Conservation (phyloP, 1,284 basidiomycete species). For the Pseudomicrostroma phylloplanum region DNA sequence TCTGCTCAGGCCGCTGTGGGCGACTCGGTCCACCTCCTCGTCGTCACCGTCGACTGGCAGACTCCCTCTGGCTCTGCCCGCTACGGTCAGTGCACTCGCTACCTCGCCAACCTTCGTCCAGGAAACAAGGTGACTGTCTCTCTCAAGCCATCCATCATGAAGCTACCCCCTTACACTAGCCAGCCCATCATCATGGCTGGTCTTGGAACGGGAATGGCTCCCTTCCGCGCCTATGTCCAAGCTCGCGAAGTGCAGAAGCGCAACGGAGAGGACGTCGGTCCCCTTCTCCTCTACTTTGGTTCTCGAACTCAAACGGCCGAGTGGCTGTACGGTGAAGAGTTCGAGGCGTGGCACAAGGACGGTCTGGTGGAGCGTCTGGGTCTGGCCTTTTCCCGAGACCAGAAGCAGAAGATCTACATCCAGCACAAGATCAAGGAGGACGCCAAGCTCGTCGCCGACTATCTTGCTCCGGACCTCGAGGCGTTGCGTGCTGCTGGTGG, state of each 20-base stretch:
- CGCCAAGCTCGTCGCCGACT: conserved; percentile 64
- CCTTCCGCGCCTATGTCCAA: conserved; percentile 97
- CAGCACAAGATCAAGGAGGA: conserved; percentile 97
- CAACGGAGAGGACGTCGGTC: conserved; percentile 75
- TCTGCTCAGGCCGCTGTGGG: conserved; percentile 90
- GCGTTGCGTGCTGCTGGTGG: conserved; percentile 58
- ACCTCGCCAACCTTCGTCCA: conserved; percentile 72
- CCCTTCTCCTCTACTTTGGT: conserved; percentile 95
- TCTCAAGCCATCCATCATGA: conserved; percentile 98
- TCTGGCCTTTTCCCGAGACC: conserved; percentile 91
- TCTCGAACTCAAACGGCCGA: conserved; percentile 89
- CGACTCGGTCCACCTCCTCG: conserved; percentile 82
- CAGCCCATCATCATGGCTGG: conserved; percentile 98
- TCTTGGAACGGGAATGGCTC: conserved; percentile 92
- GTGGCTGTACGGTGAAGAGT: conserved; percentile 89
- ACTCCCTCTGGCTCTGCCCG: conserved; percentile 71
- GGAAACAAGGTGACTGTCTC: conserved; percentile 95
- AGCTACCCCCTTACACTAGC: conserved; percentile 75
- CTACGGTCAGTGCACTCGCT: conserved; percentile 93
- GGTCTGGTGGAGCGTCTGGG: conserved; percentile 80
- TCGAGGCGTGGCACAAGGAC: conserved; percentile 65
- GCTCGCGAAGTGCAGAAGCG: conserved; percentile 76
- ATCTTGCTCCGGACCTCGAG: conserved; percentile 42
- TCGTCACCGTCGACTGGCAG: conserved; percentile 93
- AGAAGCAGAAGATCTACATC: conserved; percentile 72